Evolutionary conservation across 768 basidiomycete species (phyloP).

Genomic region (Agrocybe chaxingu): DNA sequence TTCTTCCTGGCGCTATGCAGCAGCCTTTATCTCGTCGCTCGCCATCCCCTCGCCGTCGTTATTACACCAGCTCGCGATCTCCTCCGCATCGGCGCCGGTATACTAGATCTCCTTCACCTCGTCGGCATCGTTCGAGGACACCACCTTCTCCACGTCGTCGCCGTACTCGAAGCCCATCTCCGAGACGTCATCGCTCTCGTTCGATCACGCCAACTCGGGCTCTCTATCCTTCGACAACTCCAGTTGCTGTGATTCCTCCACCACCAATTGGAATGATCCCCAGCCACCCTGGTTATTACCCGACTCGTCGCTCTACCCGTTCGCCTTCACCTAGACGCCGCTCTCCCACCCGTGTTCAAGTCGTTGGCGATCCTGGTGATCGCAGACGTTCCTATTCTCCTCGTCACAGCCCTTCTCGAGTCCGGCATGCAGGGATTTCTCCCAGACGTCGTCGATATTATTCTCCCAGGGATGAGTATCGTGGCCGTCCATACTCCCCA

Average conservation of each 20-base stretch:
- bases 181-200: slow-evolving; percentile 8
- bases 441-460: slow-evolving; percentile 6
- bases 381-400: slow-evolving; percentile 2
- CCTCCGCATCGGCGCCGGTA: slow-evolving; percentile 1
- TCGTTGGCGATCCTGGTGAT: slow-evolving; percentile 11
- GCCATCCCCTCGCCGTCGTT: slow-evolving; percentile 1
- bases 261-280: slow-evolving; percentile 1
- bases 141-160: slow-evolving; percentile 12
- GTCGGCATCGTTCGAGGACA: neutral
- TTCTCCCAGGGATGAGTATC: slow-evolving; percentile 6
- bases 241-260: slow-evolving; percentile 6
- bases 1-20: neutral
- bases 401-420: neutral
- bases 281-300: slow-evolving; percentile 1
- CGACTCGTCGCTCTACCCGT: slow-evolving; percentile 15
- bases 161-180: slow-evolving; percentile 22
- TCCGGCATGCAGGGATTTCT: neutral
- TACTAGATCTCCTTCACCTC: slow-evolving; percentile 3
- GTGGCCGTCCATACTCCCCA: slow-evolving; percentile 6
- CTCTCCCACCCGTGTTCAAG: slow-evolving; percentile 10
- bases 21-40: neutral
- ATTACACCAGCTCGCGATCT: slow-evolving; percentile 8
- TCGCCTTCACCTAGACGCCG: slow-evolving; percentile 14
- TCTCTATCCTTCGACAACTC: slow-evolving; percentile 6
- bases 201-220: slow-evolving; percentile 7